Evolutionary conservation across 495 filamentous ascomycete species (phyloP), one percentile per base, ranked within the genome.

Genomic region (Penicillium ucsense): DNA sequence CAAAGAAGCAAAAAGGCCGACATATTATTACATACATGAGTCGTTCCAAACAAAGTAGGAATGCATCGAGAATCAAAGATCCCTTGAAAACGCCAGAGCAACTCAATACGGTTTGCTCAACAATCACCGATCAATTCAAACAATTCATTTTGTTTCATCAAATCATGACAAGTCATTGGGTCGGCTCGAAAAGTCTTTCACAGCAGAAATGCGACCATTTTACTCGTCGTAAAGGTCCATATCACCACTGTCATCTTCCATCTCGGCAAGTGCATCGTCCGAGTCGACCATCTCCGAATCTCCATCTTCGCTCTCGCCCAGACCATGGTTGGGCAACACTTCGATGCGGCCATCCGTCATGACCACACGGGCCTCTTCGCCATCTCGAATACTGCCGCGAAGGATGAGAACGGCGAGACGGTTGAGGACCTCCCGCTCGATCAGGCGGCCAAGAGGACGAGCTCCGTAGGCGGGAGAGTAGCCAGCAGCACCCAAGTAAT

Each of bases 361-460:
- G 33, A 86, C 80, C 34, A 96, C 88, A 27, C 76, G 71, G 3
- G 91, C 92, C 3, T 63, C 60, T 67, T 98, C 92, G 27, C 89
- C 89, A 59, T 98, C 90, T 53, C 73, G 77, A 60, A 98, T 83
- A 36, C 75, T 79, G 43, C 89, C 89, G 32, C 89, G 76, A 9
- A 98, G 78, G 43, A 98, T 88, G 46, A 95, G 74, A 28, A 98
- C 83, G 0, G 92, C 92, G 46, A 98, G 69, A 32, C 83, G 83
- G 64, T 98, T 98, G 51, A 98, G 79, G 31, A 98, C 86, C 65
- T 98, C 92, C 65, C 89, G 88, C 71, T 98, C 91, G 51, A 98
- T 94, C 53, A 98, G 76, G 34, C 92, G 77, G 35, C 81, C 81
- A 5, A 98, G 70, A 20, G 92, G 92, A 35, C 92, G 75, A 32